Evolutionary conservation across 495 filamentous ascomycete species (phyloP).

Genomic region (Neurospora discreta): DNA sequence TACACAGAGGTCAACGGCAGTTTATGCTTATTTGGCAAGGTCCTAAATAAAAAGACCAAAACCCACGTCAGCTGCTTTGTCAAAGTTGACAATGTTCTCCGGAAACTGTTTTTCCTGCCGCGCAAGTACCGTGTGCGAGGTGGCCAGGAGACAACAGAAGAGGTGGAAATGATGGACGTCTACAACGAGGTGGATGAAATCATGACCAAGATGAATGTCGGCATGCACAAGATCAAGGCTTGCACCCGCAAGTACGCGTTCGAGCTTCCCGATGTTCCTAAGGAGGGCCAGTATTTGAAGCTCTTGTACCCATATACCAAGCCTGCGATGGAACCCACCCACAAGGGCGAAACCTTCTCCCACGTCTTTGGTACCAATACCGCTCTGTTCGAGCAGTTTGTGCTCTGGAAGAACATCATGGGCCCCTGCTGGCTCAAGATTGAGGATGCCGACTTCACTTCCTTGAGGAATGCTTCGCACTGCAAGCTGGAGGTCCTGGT

Average conservation of each 20-base stretch:
- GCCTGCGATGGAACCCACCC: conserved; percentile 50
- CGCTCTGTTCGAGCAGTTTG: conserved; percentile 92
- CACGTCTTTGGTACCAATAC: conserved; percentile 92
- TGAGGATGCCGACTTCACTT: conserved; percentile 66
- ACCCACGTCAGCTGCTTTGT: conserved; percentile 83
- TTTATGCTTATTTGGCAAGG: conserved; percentile 92
- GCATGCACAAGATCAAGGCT: conserved; percentile 85
- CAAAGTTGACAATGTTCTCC: conserved; percentile 88
- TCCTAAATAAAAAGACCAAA: conserved; percentile 74
- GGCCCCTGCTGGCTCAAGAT: conserved; percentile 95
- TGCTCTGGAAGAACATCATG: conserved; percentile 96
- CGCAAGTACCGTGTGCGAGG: conserved; percentile 49
- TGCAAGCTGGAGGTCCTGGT: conserved; percentile 90
- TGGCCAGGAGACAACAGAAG: conserved; percentile 61
- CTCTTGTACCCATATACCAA: conserved; percentile 80
- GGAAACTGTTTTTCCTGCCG: conserved; percentile 89
- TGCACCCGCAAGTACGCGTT: conserved; percentile 91
- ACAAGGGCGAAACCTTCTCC: conserved; percentile 79
- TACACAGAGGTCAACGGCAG: conserved; percentile 89
- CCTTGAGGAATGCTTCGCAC: conserved; percentile 87
- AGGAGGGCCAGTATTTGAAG: conserved; percentile 85
- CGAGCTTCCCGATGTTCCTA: conserved; percentile 77
- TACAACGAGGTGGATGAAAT: conserved; percentile 76
- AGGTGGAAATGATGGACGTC: conserved; percentile 81
- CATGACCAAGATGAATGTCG: conserved; percentile 73